Percentiles rank a stretch among this genome's conserved stretches.
phyloP scores from a whole-genome alignment of 257 asterid species.

The Lavandula angustifolia region DNA sequence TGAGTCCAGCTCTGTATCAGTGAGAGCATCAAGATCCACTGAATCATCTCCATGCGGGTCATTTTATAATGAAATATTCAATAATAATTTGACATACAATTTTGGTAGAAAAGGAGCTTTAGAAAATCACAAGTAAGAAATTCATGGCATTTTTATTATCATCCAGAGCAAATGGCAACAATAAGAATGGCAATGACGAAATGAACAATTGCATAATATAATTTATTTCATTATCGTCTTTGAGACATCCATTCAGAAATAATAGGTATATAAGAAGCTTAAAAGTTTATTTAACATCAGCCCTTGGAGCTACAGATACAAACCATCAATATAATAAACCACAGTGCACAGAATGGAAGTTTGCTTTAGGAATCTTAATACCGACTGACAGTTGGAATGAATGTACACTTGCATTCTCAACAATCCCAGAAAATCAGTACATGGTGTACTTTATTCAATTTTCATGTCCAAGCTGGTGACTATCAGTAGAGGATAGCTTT shows the following conservation, averaged over 20 bases:
- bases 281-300: neutral
- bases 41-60: conserved; percentile 41
- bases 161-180: conserved; percentile 13
- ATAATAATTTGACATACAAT: conserved; percentile 22
- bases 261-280: neutral
- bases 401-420: too few relatives aligned
- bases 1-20: conserved; percentile 49
- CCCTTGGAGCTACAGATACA: conserved; percentile 13
- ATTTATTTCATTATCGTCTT: neutral
- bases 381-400: neutral
- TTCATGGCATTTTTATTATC: conserved; percentile 3
- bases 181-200: conserved; percentile 2
- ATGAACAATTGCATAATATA: conserved; percentile 10
- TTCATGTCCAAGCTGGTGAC: too few relatives aligned
- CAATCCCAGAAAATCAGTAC: too few relatives aligned
- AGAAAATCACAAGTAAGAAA: neutral
- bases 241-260: neutral
- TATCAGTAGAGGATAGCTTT: too few relatives aligned
- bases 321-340: conserved; percentile 11
- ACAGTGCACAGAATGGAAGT: neutral
- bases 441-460: too few relatives aligned
- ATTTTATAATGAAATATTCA: conserved; percentile 39
- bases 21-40: conserved; percentile 52
- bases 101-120: conserved; percentile 12
- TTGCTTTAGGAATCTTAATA: neutral